A percentile compares a stretch with the other conserved stretches of the same genome.
phyloP scores from a whole-genome alignment of 176 grass and related monocot species.

The Urochloa ruziziensis region DNA sequence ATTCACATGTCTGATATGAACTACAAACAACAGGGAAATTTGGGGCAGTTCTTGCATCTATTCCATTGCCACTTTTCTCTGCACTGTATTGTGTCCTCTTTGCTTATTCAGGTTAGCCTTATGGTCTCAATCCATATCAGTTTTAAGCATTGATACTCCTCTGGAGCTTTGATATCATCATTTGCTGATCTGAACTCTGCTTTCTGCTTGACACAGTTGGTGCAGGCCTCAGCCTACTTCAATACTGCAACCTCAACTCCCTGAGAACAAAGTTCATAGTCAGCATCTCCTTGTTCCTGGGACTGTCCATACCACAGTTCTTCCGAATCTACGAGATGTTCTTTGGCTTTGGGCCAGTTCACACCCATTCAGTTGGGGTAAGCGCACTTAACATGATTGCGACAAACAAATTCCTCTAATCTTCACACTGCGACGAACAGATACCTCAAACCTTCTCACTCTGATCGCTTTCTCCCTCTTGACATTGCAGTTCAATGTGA shows the following conservation, averaged over 20 bases:
- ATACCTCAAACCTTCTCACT: too few relatives aligned
- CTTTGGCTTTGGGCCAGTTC: slow-evolving; percentile 71
- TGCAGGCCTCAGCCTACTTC: slow-evolving; percentile 79
- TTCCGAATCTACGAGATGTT: slow-evolving; percentile 68
- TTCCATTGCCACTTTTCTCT: slow-evolving; percentile 80
- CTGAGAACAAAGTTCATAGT: slow-evolving; percentile 90
- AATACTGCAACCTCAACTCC: slow-evolving; percentile 91
- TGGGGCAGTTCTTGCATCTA: slow-evolving; percentile 87
- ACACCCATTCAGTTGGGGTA: slow-evolving; percentile 65
- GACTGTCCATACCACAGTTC: slow-evolving; percentile 84
- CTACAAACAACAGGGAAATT: slow-evolving; percentile 72
- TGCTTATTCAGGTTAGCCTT: slow-evolving; percentile 74
- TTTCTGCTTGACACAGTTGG: slow-evolving; percentile 53
- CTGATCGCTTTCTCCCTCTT: slow-evolving; percentile 24
- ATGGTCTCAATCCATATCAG: neutral
- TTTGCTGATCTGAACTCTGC: neutral
- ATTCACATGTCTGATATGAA: neutral
- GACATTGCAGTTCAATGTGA: slow-evolving; percentile 81
- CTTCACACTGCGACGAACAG: too few relatives aligned
- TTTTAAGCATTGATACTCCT: neutral
- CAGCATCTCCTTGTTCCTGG: slow-evolving; percentile 74
- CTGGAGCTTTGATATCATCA: neutral
- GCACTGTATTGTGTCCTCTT: slow-evolving; percentile 85
- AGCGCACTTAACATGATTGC: neutral
- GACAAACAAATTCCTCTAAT: neutral